Conservation (phyloP, 2,329 filamentous ascomycete genomes). For the Apiospora koreana region DNA sequence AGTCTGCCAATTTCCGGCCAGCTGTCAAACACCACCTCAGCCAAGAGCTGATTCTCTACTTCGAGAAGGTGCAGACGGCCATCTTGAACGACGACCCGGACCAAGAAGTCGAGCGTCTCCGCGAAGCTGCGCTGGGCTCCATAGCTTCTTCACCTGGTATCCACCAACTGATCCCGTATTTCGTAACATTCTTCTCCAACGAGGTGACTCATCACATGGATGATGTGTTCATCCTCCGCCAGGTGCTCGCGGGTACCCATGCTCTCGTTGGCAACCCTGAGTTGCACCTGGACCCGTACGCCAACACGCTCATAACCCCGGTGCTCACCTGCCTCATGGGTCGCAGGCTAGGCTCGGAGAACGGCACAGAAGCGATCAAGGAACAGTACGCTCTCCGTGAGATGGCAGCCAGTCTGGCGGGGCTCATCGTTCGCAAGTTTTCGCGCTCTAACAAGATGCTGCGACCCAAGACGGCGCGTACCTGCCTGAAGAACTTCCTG, state of each 20-base stretch:
- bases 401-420: constrained; percentile 79
- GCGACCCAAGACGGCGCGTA: constrained; percentile 86
- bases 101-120: constrained; percentile 69
- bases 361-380: constrained; percentile 51
- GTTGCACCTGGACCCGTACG: constrained; percentile 69
- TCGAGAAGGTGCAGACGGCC: constrained; percentile 89
- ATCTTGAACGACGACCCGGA: constrained; percentile 87
- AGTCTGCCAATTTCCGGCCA: constrained; percentile 82
- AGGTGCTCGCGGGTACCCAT: constrained; percentile 89
- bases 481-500: constrained; percentile 88
- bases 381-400: constrained; percentile 82
- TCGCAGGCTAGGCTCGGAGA: constrained; percentile 69
- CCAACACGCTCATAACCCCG: constrained; percentile 72
- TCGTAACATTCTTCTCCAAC: constrained; percentile 92
- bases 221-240: constrained; percentile 82
- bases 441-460: constrained; percentile 78
- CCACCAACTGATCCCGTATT: constrained; percentile 95
- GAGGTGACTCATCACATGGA: constrained; percentile 94
- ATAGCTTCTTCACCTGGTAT: constrained; percentile 87
- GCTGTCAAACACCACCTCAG: constrained; percentile 94
- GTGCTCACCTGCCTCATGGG: constrained; percentile 90
- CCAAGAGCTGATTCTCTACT: constrained; percentile 95
- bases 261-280: constrained; percentile 82
- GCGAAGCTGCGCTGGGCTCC: constrained; percentile 81
- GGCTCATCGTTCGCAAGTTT: constrained; percentile 79